A percentile compares a stretch with the other conserved stretches of the same genome.
These are phyloP conservation scores for Termitomyces sp. DNA, from an alignment of 768 basidiomycete genomes.

Conservation along the genomic window DNA sequence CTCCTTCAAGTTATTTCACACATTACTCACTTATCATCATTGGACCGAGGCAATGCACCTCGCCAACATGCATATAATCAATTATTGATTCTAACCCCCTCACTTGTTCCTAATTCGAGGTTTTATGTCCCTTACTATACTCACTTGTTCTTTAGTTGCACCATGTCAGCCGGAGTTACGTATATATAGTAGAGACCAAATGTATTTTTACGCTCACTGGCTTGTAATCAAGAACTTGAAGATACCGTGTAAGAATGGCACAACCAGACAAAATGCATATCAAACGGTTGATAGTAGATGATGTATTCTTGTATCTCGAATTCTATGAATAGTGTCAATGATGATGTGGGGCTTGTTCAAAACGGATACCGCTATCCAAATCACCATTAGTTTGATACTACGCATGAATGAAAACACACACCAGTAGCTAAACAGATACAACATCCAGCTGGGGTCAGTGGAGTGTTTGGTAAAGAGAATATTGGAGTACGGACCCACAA, in stretches of 20 bases:
- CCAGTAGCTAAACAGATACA: constrained; percentile 31
- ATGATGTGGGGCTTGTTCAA: constrained; percentile 82
- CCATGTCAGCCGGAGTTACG: constrained; percentile 42
- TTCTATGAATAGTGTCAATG: constrained; percentile 36
- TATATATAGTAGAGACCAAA: constrained; percentile 47
- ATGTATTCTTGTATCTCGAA: background rate
- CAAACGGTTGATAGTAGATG: background rate
- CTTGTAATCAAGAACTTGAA: constrained; percentile 14
- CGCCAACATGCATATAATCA: constrained; percentile 33
- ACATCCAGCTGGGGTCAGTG: constrained; percentile 17
- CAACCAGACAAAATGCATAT: background rate
- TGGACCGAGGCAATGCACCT: constrained; percentile 42
- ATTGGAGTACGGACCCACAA: constrained; percentile 71
- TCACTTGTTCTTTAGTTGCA: constrained; percentile 41
- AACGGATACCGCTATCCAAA: constrained; percentile 75
- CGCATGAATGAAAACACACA: constrained; percentile 15
- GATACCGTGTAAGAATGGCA: background rate
- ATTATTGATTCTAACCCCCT: constrained; percentile 29
- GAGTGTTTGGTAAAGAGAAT: constrained; percentile 3
- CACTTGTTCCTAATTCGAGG: constrained; percentile 24
- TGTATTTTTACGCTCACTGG: constrained; percentile 51
- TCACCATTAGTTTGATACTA: constrained; percentile 7
- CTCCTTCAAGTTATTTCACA: constrained; percentile 17
- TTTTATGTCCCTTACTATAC: constrained; percentile 31
- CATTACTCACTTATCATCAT: constrained; percentile 27